Base-by-base conservation (phyloP, 495 filamentous ascomycete species). In the Bacidia rubella region DNA sequence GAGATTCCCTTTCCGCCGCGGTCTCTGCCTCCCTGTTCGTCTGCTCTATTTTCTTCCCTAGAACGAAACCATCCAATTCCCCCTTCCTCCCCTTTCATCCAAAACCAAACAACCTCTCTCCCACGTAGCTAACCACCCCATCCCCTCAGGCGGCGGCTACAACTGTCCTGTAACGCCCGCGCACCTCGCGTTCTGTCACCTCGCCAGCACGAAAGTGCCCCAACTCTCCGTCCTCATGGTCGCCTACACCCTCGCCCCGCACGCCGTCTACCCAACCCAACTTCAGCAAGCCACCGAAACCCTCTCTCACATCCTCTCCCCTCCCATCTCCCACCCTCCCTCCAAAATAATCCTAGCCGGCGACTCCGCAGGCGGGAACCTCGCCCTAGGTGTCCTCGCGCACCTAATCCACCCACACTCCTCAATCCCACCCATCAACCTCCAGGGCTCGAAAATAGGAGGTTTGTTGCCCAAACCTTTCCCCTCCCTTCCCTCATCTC, bases 361-460 rank as follows among this genome's bases (percentile, higher is more conserved):
- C 11, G 81, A 85, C 62, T 82, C 79, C 1, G 81, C 81, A 0
- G 80, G 81, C 51, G 81, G 67, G 1, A 82, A 84, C 56, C 65
- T 85, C 3, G 65, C 70, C 21, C 55, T 78, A 12, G 65, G 70
- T 3, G 57, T 81, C 0, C 66, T 84, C 10, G 67, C 74, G 5
- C 81, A 85, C 54, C 63, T 83, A 2, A 64, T 76, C 0, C 79
- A 84, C 55, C 79, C 80, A 1, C 77, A 82, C 54, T 71, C 76
- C 0, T 65, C 67, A 2, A 69, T 79, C 48, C 59, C 68, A 5
- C 60, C 62, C 0, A 20, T 73, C 1, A 29, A 15, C 11, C 17
- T 57, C 25, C 11, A 19, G 0, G 17, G 15, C 11, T 35, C 15
- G 29, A 35, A 35, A 15, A 15, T 5, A 43, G 42, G 32, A 55